These are phyloP conservation scores for Hemileccinum rubropunctum DNA, from an alignment of 768 basidiomycete genomes.

Conservation along the genomic window DNA sequence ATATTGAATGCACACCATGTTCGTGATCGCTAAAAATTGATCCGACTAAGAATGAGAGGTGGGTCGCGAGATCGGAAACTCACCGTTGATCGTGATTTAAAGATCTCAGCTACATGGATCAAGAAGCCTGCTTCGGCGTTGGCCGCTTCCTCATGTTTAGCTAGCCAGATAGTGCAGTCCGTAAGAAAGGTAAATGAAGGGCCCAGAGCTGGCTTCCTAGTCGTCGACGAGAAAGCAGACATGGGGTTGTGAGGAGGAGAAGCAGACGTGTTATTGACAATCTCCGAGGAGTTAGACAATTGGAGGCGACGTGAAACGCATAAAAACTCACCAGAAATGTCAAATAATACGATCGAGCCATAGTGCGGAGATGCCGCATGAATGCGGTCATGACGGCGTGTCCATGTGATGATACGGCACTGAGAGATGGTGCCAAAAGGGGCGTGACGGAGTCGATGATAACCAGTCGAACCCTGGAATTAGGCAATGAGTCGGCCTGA, in stretches of 20 bases:
- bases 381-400: constrained; percentile 72
- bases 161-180: constrained; percentile 74
- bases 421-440: constrained; percentile 60
- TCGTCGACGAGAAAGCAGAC: constrained; percentile 35
- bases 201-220: constrained; percentile 69
- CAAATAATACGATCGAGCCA: constrained; percentile 44
- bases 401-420: constrained; percentile 66
- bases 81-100: constrained; percentile 44
- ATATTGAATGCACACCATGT: constrained; percentile 42
- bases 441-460: constrained; percentile 68
- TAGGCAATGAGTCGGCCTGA: constrained; percentile 10
- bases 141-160: constrained; percentile 20
- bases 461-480: constrained; percentile 39
- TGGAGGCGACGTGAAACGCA: background rate
- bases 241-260: constrained; percentile 30
- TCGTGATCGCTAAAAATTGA: constrained; percentile 33
- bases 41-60: background rate
- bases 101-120: constrained; percentile 38
- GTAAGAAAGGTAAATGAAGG: constrained; percentile 72
- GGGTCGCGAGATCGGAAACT: background rate
- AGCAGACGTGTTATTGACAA: constrained; percentile 56
- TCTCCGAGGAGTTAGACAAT: constrained; percentile 37
- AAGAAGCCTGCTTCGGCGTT: constrained; percentile 17
- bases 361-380: constrained; percentile 58
- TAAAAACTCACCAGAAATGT: constrained; percentile 51